Evolutionary conservation across 176 grass and related monocot species (phyloP), one percentile per base, ranked within the genome.

Genomic region (Olyra latifolia): DNA sequence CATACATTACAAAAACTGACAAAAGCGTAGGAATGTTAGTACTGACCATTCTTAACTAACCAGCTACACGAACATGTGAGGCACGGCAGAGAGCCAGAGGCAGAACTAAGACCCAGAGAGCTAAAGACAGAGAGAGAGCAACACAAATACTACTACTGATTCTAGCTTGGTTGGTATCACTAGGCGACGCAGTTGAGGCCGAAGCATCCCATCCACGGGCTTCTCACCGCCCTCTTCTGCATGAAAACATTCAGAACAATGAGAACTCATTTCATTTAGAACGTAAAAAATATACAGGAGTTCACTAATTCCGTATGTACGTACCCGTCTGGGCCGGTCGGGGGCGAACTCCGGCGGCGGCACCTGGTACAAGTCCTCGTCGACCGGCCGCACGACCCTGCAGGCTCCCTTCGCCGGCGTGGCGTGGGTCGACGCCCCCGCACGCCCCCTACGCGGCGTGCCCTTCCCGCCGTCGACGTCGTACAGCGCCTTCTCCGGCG

Each of bases 321-420:
- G 38, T 47, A 84, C 77, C 84, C 38, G 41, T 22, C 60, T 32
- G 1, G 59, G 69, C 8, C 49, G 49, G 27, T 2, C 1, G 14
- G 50, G 41, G 20, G 5, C 11, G 23, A 52, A 8, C 20, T 78
- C 67, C 57, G 32, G 32, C 65, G 72, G 72, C 1, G 85, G 72
- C 65, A 86, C 84, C 60, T 74, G 84, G 76, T 86, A 86, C 60
- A 86, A 69, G 49, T 80, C 84, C 59, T 55, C 77, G 61, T 86
- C 84, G 2, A 86, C 70, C 1, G 84, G 50, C 28, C 77, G 29
- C 10, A 86, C 84, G 6, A 80, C 70, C 61, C 84, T 49, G 4
- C 77, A 65, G 2, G 25, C n/a, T 14, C 10, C 69, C 42, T n/a
- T 85, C 16, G 23, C 67, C 10, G 75, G n/a, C 25, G 45, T 3